Conservation (phyloP, 2,329 filamentous ascomycete species). For the Pleurostoma richardsiae region DNA sequence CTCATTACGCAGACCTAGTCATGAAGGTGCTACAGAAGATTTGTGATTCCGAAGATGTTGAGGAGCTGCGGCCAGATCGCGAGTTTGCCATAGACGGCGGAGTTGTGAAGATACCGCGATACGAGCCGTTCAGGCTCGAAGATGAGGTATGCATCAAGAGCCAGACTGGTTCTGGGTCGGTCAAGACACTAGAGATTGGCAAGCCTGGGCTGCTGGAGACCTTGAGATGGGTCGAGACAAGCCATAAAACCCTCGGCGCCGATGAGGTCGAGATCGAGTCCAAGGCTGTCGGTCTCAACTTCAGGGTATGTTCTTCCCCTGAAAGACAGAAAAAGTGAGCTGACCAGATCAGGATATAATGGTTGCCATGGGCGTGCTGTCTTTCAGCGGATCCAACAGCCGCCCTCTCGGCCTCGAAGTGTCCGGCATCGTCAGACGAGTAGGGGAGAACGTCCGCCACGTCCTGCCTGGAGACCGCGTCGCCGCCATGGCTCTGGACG, state of each 20-base stretch:
- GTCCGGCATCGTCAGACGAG: neutral
- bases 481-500: neutral
- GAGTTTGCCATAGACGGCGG: constrained; percentile 8
- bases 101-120: constrained; percentile 1
- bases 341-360: constrained; percentile 22
- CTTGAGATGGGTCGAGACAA: neutral
- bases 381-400: neutral
- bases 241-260: neutral
- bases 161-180: neutral
- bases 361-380: constrained; percentile 18
- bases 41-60: neutral
- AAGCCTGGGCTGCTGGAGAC: constrained; percentile 12
- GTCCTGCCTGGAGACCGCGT: constrained; percentile 4
- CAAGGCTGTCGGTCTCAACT: constrained; percentile 26
- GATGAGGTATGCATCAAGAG: neutral
- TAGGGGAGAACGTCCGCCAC: constrained; percentile 1
- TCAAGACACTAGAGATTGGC: neutral
- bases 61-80: constrained; percentile 3
- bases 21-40: neutral
- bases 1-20: neutral
- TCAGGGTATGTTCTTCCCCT: constrained; percentile 1
- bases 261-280: constrained; percentile 26
- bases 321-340: no score
- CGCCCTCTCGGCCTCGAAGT: neutral
- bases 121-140: constrained; percentile 3